Evolutionary conservation across 1,139 yeast species (phyloP), one percentile per base, ranked within the genome.

Genomic region (Blastobotrys ciferrii): DNA sequence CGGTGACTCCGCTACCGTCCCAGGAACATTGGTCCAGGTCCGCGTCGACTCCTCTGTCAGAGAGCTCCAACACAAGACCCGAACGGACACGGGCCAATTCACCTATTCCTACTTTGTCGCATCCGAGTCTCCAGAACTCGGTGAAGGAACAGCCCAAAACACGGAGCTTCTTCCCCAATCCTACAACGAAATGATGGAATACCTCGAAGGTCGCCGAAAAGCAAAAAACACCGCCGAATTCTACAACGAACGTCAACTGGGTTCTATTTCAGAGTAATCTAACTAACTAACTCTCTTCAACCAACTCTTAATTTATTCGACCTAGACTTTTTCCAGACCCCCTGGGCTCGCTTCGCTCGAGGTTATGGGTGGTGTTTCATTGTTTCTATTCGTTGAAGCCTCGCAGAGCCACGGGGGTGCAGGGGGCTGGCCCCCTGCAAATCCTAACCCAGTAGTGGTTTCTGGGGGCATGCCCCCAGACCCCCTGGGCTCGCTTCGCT

Each of bases 21-120:
- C 95, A n/a, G 96, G 97, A 47, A 86, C 95, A 6, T 74, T 89
- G 59, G 77, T 89, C 48, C 97, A 89, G 70, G 94, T 89, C 32
- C 83, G 86, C 61, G 97, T 89, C 14, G 92, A 86, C 64, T 85
- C 96, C 3, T 74, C 75, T 33, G 92, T 88, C 50, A 80, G 86
- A 57, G 78, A 77, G 49, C 71, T 89, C 59, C 84, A 82, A 49
- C 77, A 80, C 32, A 77, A 76, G 33, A 75, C 76, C 43, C 72
- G 76, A 43, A 82, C 80, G 45, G 86, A 85, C 58, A 82, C 95
- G 13, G 97, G 97, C 15, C 81, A 91, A 14, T 89, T 89, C 63
- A 86, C 88, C 48, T 89, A 83, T 67, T 87, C 96, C 1, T 89
- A 84, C 77, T 89, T 82, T 64, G 95, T 87, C 36, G 88, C 92